Conservation (phyloP, 352 stramenopile genomes). For the Globisporangium nodosum region DNA sequence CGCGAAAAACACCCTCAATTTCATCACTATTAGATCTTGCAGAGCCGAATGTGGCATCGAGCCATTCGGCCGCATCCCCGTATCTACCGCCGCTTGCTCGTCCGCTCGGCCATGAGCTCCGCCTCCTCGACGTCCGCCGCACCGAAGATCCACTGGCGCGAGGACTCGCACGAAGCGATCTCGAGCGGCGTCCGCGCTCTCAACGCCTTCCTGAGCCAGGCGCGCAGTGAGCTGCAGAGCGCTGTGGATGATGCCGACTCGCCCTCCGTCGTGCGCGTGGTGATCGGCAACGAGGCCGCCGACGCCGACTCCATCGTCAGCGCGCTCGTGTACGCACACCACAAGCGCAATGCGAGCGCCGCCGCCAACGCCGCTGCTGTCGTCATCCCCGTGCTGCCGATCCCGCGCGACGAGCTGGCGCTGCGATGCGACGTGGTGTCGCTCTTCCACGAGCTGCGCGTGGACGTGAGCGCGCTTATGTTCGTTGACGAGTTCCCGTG, state of each 20-base stretch:
- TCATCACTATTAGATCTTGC: no score
- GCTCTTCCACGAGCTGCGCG: slow-evolving; percentile 42
- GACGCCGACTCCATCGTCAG: slow-evolving; percentile 84
- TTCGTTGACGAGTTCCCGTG: slow-evolving; percentile 81
- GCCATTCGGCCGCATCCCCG: background rate
- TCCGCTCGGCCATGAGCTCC: slow-evolving; percentile 9
- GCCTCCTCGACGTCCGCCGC: background rate
- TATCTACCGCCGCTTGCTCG: background rate
- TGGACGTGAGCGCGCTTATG: slow-evolving; percentile 48
- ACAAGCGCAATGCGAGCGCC: slow-evolving; percentile 17
- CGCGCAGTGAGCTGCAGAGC: slow-evolving; percentile 7
- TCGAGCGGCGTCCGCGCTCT: slow-evolving; percentile 4
- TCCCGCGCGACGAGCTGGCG: slow-evolving; percentile 50
- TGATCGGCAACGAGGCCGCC: slow-evolving; percentile 76
- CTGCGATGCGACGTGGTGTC: slow-evolving; percentile 67
- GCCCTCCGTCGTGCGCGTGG: slow-evolving; percentile 32
- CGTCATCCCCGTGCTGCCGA: slow-evolving; percentile 53
- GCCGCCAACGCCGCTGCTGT: slow-evolving; percentile 10
- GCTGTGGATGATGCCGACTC: background rate
- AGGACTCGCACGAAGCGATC: slow-evolving; percentile 3
- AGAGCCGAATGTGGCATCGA: background rate
- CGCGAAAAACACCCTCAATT: no score
- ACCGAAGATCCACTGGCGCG: slow-evolving; percentile 11
- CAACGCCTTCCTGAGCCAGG: slow-evolving; percentile 23
- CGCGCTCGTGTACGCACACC: slow-evolving; percentile 59